These are phyloP conservation scores for Yamadazyma ubonensis DNA, from an alignment of 805 yeast genomes.

Conservation along the genomic window DNA sequence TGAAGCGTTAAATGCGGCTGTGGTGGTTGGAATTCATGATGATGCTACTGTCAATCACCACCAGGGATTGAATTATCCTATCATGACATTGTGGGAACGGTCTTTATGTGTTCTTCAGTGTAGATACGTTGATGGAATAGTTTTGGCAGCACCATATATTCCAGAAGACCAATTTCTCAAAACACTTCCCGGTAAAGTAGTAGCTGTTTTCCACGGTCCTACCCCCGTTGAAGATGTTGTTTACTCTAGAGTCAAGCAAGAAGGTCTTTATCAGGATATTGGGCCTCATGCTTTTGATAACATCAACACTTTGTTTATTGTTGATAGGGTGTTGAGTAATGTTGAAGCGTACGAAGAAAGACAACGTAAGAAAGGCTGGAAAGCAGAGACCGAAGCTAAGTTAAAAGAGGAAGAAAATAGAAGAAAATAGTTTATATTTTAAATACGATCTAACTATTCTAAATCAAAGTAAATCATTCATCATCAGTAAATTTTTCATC, in stretches of 20 bases:
- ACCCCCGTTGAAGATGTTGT: conserved; percentile 37
- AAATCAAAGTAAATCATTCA: neutral
- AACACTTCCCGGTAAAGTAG: conserved; percentile 37
- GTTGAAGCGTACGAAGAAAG: conserved; percentile 77
- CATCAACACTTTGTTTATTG: conserved; percentile 69
- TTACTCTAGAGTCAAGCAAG: conserved; percentile 33
- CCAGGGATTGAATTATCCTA: conserved; percentile 68
- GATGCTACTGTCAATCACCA: conserved; percentile 54
- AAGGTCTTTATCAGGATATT: conserved; percentile 40
- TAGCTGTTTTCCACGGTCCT: conserved; percentile 58
- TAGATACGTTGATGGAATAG: conserved; percentile 73
- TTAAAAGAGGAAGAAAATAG: conserved; percentile 23
- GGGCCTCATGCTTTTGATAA: conserved; percentile 60
- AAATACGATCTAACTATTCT: neutral
- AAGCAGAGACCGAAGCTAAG: conserved; percentile 47
- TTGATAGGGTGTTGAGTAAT: conserved; percentile 68
- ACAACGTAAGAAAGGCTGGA: conserved; percentile 84
- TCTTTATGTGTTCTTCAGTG: conserved; percentile 87
- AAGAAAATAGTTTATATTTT: neutral
- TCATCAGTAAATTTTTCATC: conserved; percentile 3
- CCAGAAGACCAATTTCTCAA: conserved; percentile 44
- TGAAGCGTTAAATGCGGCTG: conserved; percentile 31
- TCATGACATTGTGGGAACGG: conserved; percentile 87
- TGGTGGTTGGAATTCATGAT: conserved; percentile 68
- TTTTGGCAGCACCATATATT: conserved; percentile 65